A percentile compares a stretch with the other conserved stretches of the same genome.
phyloP scores from a whole-genome alignment of 2,329 filamentous ascomycete genomes.

The Penicillium aurantiogriseum region DNA sequence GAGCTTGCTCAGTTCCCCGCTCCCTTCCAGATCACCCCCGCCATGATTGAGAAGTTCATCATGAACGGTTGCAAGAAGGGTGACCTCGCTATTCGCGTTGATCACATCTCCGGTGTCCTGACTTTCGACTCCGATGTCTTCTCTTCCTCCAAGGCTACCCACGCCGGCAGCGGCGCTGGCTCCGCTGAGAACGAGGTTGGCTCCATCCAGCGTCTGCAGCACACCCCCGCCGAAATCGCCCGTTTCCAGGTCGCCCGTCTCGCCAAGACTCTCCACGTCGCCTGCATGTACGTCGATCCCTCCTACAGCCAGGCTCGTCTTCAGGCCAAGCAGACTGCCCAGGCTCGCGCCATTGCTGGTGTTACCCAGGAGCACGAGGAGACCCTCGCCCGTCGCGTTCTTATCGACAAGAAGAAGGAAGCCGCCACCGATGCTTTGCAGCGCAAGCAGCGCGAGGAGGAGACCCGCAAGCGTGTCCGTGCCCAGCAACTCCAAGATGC shows the following conservation, averaged over 20 bases:
- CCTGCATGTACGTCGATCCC: slow-evolving; percentile 93
- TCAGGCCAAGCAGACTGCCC: slow-evolving; percentile 74
- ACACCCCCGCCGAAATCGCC: slow-evolving; percentile 96
- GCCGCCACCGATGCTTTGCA: slow-evolving; percentile 86
- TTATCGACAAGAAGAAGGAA: slow-evolving; percentile 97
- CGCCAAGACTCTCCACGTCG: slow-evolving; percentile 85
- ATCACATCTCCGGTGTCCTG: slow-evolving; percentile 90
- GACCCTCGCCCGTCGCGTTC: slow-evolving; percentile 77
- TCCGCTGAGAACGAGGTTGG: slow-evolving; percentile 83
- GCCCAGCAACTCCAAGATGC: slow-evolving; percentile 87
- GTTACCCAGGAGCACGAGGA: slow-evolving; percentile 90
- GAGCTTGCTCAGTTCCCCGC: slow-evolving; percentile 93
- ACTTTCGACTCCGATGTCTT: slow-evolving; percentile 99
- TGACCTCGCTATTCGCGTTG: slow-evolving; percentile 90
- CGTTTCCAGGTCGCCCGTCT: slow-evolving; percentile 90
- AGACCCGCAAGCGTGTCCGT: slow-evolving; percentile 78
- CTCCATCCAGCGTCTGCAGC: slow-evolving; percentile 91
- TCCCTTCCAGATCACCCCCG: slow-evolving; percentile 85
- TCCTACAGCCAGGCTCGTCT: slow-evolving; percentile 78
- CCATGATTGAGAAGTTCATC: slow-evolving; percentile 99
- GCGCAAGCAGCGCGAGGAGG: slow-evolving; percentile 87
- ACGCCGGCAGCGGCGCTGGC: slow-evolving; percentile 77
- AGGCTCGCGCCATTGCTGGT: slow-evolving; percentile 78
- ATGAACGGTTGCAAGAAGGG: slow-evolving; percentile 99
- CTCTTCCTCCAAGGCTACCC: slow-evolving; percentile 89